These are phyloP conservation scores for Bruguiera sexangula DNA, from an alignment of 345 rosid genomes.

Conservation along the genomic window DNA sequence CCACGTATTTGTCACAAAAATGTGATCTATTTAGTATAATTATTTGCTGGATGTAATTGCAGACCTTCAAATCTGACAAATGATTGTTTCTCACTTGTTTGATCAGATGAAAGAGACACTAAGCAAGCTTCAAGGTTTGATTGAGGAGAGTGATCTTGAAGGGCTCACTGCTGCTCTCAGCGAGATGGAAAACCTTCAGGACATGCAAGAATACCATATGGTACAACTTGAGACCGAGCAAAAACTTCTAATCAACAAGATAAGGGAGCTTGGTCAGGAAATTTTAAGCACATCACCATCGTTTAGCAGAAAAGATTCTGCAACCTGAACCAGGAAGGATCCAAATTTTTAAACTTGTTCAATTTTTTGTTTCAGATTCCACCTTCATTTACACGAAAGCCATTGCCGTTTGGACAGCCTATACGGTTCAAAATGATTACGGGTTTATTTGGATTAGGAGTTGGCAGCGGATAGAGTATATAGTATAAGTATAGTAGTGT, in stretches of 20 bases:
- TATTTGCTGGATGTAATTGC: neutral
- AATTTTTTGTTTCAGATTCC: too few relatives aligned
- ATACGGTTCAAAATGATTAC: too few relatives aligned
- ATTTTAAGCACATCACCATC: slow-evolving; percentile 54
- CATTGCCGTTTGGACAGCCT: too few relatives aligned
- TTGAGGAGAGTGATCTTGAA: slow-evolving; percentile 62
- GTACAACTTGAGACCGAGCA: slow-evolving; percentile 88
- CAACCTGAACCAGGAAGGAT: slow-evolving; percentile 17
- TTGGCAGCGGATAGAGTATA: too few relatives aligned
- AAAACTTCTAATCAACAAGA: slow-evolving; percentile 67
- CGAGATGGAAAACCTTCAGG: slow-evolving; percentile 74
- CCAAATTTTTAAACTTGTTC: too few relatives aligned
- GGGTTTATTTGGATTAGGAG: too few relatives aligned
- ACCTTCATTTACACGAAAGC: too few relatives aligned
- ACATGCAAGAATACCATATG: slow-evolving; percentile 70
- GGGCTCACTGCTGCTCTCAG: slow-evolving; percentile 53
- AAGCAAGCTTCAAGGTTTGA: slow-evolving; percentile 52
- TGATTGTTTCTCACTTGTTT: neutral
- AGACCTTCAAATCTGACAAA: neutral
- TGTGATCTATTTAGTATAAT: too few relatives aligned
- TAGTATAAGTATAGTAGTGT: too few relatives aligned
- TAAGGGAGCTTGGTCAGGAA: slow-evolving; percentile 89
- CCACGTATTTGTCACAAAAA: too few relatives aligned
- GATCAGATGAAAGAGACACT: slow-evolving; percentile 64
- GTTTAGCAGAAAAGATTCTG: slow-evolving; percentile 40